Conservation (phyloP, 768 basidiomycete genomes). For the Gyrodon lividus region DNA sequence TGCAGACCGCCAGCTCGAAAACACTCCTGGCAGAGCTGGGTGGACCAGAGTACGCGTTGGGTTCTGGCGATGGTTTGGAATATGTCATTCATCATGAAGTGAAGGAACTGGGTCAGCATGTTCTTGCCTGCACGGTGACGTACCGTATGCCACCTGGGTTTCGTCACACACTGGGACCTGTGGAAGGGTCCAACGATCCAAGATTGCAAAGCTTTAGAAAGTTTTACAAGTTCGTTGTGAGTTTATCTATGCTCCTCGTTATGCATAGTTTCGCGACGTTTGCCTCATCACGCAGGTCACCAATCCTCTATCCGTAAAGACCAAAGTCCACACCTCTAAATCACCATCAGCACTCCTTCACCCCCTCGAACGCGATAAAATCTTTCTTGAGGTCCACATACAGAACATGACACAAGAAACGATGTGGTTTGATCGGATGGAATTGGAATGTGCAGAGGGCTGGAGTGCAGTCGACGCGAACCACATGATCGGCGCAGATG, state of each 20-base stretch:
- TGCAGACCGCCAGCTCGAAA: slow-evolving; percentile 79
- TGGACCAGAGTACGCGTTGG: slow-evolving; percentile 46
- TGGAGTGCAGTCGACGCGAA: slow-evolving; percentile 64
- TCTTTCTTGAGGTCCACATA: slow-evolving; percentile 91
- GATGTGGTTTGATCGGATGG: slow-evolving; percentile 80
- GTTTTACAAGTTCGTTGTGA: slow-evolving; percentile 88
- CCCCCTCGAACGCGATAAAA: slow-evolving; percentile 65
- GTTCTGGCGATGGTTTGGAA: slow-evolving; percentile 61
- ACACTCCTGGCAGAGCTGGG: slow-evolving; percentile 62
- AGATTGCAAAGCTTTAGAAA: slow-evolving; percentile 73
- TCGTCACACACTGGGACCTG: slow-evolving; percentile 47
- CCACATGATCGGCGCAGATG: slow-evolving; percentile 22
- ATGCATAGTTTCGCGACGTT: no score
- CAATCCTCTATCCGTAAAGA: slow-evolving; percentile 95
- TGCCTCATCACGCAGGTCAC: slow-evolving; percentile 57
- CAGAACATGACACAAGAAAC: slow-evolving; percentile 81
- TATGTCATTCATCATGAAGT: slow-evolving; percentile 80
- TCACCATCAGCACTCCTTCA: slow-evolving; percentile 72
- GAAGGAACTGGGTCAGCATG: slow-evolving; percentile 91
- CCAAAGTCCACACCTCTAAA: slow-evolving; percentile 79
- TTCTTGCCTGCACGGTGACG: slow-evolving; percentile 79
- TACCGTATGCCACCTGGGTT: slow-evolving; percentile 71
- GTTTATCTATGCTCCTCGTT: slow-evolving; percentile 26
- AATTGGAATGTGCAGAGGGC: slow-evolving; percentile 68
- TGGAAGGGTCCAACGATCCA: slow-evolving; percentile 53